Evolutionary conservation across 768 basidiomycete genomes (phyloP), one percentile per base, ranked within the genome.

Genomic region (Amanita muscaria): DNA sequence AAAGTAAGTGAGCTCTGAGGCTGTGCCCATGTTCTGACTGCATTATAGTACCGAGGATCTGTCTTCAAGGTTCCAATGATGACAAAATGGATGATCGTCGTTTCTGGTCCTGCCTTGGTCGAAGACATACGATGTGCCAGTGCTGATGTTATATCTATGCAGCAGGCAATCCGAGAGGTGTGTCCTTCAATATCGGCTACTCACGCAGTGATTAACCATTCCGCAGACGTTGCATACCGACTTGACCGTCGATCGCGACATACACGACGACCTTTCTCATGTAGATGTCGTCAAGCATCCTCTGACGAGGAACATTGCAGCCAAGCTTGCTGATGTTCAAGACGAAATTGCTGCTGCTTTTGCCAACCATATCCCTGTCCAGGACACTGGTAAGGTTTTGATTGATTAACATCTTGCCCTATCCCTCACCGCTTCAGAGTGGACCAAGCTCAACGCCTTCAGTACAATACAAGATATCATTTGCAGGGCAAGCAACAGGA

Each of bases 51-150:
- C 46, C 54, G 51, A 15, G 52, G 53, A 33, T 46, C 49, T 30
- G 46, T 58, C 2, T 78, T 74, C 58, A 71, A 68, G 53, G 58
- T 77, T 4, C 58, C 74, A 0, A 59, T 60, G 38, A 53, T 72
- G 31, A 59, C 68, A 30, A 58, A 63, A 36, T 78, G 76, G 76
- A 47, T 67, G 9, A 63, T 76, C 15, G 55, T 76, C 6, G 57
- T 70, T 21, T 63, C 65, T 11, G 67, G 70, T 1, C 57, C 59
- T 1, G 47, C 58, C 16, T 59, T 64, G 23, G 56, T 73, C 15
- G 70, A 74, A 4, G 71, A 75, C 35, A 51, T 77, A 21, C 65
- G 68, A 31, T 67, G 59, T 46, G 67, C 68, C n/a, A 61, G 67
- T 4, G 72, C 74, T 40, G 62, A 71, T 15, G 63, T 63, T 22